Evolutionary conservation across 495 filamentous ascomycete species (phyloP).

Genomic region (Tetracladium setigerum): DNA sequence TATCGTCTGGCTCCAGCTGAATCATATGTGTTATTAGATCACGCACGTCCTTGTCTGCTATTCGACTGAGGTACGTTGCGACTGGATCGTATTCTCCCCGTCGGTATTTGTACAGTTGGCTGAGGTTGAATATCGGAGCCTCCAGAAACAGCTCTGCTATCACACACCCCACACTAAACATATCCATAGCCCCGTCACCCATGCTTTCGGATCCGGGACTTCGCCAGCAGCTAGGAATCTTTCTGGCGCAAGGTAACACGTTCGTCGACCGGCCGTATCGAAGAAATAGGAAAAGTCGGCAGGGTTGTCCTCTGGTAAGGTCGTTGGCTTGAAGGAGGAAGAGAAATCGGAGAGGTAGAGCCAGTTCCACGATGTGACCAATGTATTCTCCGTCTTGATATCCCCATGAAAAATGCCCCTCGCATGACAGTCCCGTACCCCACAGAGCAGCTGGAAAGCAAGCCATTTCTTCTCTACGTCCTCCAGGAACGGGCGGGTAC

Average conservation of each 20-base stretch:
- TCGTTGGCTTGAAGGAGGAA: slow-evolving; percentile 89
- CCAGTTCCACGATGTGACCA: slow-evolving; percentile 99
- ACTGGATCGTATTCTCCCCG: slow-evolving; percentile 86
- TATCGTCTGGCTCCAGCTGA: slow-evolving; percentile 78
- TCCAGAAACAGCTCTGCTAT: slow-evolving; percentile 98
- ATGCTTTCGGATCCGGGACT: slow-evolving; percentile 45
- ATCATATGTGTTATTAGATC: slow-evolving; percentile 94
- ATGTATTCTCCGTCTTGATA: slow-evolving; percentile 94
- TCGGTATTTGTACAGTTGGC: slow-evolving; percentile 90
- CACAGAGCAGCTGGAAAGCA: slow-evolving; percentile 91
- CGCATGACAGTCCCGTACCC: slow-evolving; percentile 83
- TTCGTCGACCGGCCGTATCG: slow-evolving; percentile 82
- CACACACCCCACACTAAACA: slow-evolving; percentile 95
- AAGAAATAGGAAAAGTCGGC: slow-evolving; percentile 98
- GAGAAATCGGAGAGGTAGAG: slow-evolving; percentile 96
- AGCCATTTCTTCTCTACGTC: slow-evolving; percentile 99
- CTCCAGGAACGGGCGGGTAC: slow-evolving; percentile 94
- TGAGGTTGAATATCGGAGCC: slow-evolving; percentile 83
- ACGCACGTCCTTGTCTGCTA: slow-evolving; percentile 79
- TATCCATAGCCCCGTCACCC: slow-evolving; percentile 93
- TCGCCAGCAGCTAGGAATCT: slow-evolving; percentile 70
- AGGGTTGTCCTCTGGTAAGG: slow-evolving; percentile 92
- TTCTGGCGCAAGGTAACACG: slow-evolving; percentile 96
- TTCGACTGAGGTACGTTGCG: slow-evolving; percentile 70
- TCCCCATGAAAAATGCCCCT: slow-evolving; percentile 93